A percentile compares a stretch with the other conserved stretches of the same genome.
phyloP scores from a whole-genome alignment of 495 filamentous ascomycete species.

The Xylaria acuta region DNA sequence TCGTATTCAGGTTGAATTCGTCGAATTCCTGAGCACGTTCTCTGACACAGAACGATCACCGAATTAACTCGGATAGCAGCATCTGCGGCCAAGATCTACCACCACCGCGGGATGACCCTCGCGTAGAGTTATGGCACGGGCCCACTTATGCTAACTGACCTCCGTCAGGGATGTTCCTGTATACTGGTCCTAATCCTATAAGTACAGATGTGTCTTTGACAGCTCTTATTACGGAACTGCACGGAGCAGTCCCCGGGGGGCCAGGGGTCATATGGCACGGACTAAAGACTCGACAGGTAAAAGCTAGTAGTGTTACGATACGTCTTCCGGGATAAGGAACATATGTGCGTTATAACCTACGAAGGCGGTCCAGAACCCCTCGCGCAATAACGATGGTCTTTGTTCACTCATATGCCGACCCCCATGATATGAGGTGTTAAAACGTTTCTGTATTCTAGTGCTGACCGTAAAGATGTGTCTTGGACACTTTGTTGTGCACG shows the following conservation, averaged over 20 bases:
- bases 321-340: no score
- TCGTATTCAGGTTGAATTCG: not conserved
- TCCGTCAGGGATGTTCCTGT: not conserved
- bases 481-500: not conserved
- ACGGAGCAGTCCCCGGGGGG: not conserved
- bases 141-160: not conserved
- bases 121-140: no score
- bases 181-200: not conserved
- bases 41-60: conserved; percentile 5
- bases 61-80: not conserved
- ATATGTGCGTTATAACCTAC: no score
- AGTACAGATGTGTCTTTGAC: not conserved
- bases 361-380: no score
- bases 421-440: no score
- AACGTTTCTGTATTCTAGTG: no score
- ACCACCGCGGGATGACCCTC: not conserved
- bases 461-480: not conserved
- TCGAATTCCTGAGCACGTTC: conserved; percentile 3
- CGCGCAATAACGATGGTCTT: no score
- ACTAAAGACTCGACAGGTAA: no score
- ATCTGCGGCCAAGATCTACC: conserved; percentile 1
- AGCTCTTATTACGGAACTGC: not conserved
- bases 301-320: no score
- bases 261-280: not conserved
- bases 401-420: no score